phyloP scores from a whole-genome alignment of 768 basidiomycete species.

The Dentipellis fragilis region DNA sequence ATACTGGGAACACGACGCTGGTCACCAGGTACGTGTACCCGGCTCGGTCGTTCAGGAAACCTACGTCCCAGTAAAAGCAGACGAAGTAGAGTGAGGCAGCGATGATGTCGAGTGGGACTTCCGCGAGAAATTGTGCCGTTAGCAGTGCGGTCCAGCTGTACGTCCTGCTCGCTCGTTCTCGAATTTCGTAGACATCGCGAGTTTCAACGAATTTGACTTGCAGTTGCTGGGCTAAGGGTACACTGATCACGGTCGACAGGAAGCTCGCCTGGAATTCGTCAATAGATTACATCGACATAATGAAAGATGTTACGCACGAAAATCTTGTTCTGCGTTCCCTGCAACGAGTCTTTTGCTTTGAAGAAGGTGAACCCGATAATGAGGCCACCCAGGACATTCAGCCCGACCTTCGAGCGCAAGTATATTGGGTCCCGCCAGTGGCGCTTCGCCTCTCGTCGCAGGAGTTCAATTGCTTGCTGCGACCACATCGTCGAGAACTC shows the following conservation, averaged over 20 bases:
- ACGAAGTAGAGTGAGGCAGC: conserved; percentile 31
- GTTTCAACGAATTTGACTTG: conserved; percentile 31
- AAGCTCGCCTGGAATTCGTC: conserved; percentile 19
- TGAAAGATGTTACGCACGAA: conserved; percentile 22
- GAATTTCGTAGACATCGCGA: conserved; percentile 29
- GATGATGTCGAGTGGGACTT: conserved; percentile 34
- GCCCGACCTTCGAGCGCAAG: conserved; percentile 27
- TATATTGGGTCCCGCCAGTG: conserved; percentile 34
- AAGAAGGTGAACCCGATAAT: conserved; percentile 36
- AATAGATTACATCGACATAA: neutral
- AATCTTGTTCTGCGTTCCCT: conserved; percentile 33
- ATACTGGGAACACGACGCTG: conserved; percentile 30
- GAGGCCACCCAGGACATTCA: conserved; percentile 24
- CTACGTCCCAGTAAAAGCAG: conserved; percentile 41
- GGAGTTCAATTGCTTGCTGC: conserved; percentile 25
- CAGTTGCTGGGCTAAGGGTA: conserved; percentile 30
- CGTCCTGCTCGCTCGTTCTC: conserved; percentile 32
- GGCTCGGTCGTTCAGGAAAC: conserved; percentile 26
- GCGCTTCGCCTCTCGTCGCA: conserved; percentile 19
- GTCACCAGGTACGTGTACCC: conserved; percentile 31
- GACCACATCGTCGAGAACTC: conserved; percentile 31
- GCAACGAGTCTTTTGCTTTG: conserved; percentile 23
- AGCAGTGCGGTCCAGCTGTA: conserved; percentile 30
- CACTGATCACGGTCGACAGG: conserved; percentile 23
- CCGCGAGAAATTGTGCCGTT: conserved; percentile 26